These are phyloP conservation scores for Diplodia sapinea DNA, from an alignment of 2,329 filamentous ascomycete species.

Conservation along the genomic window DNA sequence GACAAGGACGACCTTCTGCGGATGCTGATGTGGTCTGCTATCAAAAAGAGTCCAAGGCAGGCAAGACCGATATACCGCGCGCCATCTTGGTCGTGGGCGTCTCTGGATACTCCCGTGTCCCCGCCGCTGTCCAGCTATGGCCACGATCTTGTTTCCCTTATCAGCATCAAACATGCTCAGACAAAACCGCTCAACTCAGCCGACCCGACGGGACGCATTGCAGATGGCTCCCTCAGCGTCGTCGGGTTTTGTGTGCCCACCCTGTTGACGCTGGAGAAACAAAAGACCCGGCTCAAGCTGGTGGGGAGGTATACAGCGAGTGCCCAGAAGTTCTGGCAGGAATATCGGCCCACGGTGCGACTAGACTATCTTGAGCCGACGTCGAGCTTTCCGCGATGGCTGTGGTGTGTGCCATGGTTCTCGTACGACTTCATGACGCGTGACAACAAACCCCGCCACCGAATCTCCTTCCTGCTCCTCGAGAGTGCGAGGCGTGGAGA, in stretches of 20 bases:
- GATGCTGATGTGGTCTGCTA: slow-evolving; percentile 4
- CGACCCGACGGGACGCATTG: background rate
- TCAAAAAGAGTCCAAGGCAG: background rate
- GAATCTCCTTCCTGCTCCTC: slow-evolving; percentile 3
- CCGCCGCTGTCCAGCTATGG: slow-evolving; percentile 8
- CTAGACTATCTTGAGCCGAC: background rate
- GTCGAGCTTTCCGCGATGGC: background rate
- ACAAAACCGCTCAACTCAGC: background rate
- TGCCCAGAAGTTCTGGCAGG: background rate
- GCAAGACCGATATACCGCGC: background rate
- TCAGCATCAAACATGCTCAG: background rate
- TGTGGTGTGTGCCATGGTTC: slow-evolving; percentile 19
- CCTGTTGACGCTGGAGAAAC: background rate
- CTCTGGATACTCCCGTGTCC: slow-evolving; percentile 4
- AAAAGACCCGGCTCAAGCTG: background rate
- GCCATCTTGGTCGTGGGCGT: slow-evolving; percentile 24
- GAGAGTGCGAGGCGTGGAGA: background rate
- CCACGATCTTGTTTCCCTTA: slow-evolving; percentile 3
- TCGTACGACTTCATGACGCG: slow-evolving; percentile 12
- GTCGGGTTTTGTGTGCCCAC: slow-evolving; percentile 6
- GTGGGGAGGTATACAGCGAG: background rate
- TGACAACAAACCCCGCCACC: slow-evolving; percentile 2
- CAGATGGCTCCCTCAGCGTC: background rate
- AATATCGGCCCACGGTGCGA: background rate
- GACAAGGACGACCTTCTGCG: slow-evolving; percentile 14